These are phyloP conservation scores for Fulvia fulva DNA, from an alignment of 2,329 filamentous ascomycete species.

Conservation along the genomic window DNA sequence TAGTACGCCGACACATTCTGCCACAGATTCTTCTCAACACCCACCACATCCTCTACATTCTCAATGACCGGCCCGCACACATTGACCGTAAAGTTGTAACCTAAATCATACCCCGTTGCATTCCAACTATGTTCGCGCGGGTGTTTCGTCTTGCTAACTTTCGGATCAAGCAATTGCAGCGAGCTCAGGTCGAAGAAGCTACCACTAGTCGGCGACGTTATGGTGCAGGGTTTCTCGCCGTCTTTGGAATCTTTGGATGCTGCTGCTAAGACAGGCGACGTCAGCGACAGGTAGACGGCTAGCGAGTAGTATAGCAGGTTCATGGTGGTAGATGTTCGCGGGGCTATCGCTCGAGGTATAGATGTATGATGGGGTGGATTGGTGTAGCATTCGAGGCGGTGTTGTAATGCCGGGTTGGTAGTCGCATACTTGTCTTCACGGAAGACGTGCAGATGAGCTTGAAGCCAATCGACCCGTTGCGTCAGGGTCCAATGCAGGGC, in stretches of 20 bases:
- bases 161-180: conserved; percentile 51
- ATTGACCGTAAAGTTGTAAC: conserved; percentile 78
- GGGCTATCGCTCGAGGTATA: not conserved
- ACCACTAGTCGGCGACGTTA: conserved; percentile 57
- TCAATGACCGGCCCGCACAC: conserved; percentile 74
- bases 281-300: conserved; percentile 31
- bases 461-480: not conserved
- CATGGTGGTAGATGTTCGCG: conserved; percentile 18
- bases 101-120: conserved; percentile 71
- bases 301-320: conserved; percentile 35
- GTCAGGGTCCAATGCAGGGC: not conserved
- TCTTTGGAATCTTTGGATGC: conserved; percentile 27
- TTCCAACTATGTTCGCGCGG: conserved; percentile 58
- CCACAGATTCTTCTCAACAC: conserved; percentile 60
- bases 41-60: conserved; percentile 50
- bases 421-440: not conserved
- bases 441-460: not conserved
- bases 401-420: not conserved
- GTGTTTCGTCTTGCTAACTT: conserved; percentile 45
- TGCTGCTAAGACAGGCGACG: conserved; percentile 32
- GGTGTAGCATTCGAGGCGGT: not conserved
- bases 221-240: conserved; percentile 48
- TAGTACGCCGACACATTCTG: conserved; percentile 78
- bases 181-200: conserved; percentile 61
- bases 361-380: not conserved